Evolutionary conservation across 306 rosid genomes (phyloP).

Genomic region (Adenanthera pavonina): DNA sequence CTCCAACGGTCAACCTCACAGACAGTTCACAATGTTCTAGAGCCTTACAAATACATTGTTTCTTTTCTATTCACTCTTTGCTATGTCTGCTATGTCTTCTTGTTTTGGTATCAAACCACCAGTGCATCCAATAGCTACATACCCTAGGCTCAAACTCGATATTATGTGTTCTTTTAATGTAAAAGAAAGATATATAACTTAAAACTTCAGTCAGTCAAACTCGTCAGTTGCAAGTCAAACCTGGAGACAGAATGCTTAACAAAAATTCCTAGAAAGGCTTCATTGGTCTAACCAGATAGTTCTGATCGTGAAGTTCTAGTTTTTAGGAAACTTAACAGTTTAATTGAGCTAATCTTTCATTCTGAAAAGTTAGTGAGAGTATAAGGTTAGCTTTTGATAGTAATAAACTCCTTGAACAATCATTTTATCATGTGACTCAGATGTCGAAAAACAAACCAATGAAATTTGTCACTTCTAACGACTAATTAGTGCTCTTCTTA

Average conservation of each 20-base stretch:
- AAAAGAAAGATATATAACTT: not conserved
- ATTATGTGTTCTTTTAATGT: not conserved
- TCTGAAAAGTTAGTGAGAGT: not conserved
- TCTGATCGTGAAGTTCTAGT: not conserved
- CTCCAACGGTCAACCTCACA: constrained; percentile 5
- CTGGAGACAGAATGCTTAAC: not conserved
- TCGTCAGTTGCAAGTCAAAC: not conserved
- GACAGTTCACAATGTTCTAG: not conserved
- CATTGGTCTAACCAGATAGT: not conserved
- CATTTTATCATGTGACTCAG: not conserved
- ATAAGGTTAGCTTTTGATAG: not conserved
- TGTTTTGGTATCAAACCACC: no score
- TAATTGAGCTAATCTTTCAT: not conserved
- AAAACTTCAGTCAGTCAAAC: not conserved
- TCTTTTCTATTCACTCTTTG: not conserved
- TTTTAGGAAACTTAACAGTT: not conserved
- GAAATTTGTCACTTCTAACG: no score
- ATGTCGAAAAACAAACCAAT: not conserved
- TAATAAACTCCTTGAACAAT: not conserved
- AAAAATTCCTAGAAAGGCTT: not conserved
- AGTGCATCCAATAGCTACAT: no score
- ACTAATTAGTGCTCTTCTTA: no score
- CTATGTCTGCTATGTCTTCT: not conserved
- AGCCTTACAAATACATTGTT: not conserved
- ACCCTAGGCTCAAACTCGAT: no score